Percentiles rank a stretch among this genome's conserved stretches.
Evolutionary conservation across 176 grass and related monocot genomes (phyloP).

Genomic region (Bonia amplexicaulis): DNA sequence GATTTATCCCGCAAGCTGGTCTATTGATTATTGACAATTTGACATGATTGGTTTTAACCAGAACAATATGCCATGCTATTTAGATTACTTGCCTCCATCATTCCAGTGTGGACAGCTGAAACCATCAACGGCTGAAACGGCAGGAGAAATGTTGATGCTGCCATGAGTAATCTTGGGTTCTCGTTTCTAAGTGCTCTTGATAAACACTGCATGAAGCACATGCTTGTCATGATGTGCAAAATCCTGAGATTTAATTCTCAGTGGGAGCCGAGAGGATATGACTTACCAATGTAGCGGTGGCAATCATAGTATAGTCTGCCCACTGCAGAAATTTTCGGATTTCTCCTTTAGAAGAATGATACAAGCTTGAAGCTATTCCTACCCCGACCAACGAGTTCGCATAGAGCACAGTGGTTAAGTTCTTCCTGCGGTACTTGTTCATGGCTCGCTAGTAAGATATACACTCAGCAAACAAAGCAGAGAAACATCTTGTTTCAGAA

Average conservation of each 20-base stretch:
- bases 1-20: not conserved
- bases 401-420: constrained; percentile 58
- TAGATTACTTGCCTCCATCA: constrained; percentile 84
- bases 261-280: not conserved
- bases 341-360: constrained; percentile 78
- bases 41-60: not conserved
- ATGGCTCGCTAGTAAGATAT: constrained; percentile 3
- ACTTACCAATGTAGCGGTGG: constrained; percentile 65
- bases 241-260: not conserved
- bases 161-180: constrained; percentile 76
- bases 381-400: constrained; percentile 84
- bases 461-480: not conserved
- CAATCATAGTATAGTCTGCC: constrained; percentile 97
- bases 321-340: constrained; percentile 60
- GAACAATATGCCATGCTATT: not conserved
- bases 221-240: not conserved
- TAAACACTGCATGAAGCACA: constrained; percentile 56
- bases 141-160: constrained; percentile 70
- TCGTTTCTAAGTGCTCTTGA: constrained; percentile 71
- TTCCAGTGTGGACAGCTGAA: constrained; percentile 85
- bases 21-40: not conserved
- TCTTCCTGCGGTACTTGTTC: constrained; percentile 55
- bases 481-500: not conserved
- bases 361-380: constrained; percentile 81
- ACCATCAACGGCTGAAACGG: constrained; percentile 93